These are phyloP conservation scores for Pseudomicrostroma phylloplanum DNA, from an alignment of 1,284 basidiomycete species.

Conservation along the genomic window DNA sequence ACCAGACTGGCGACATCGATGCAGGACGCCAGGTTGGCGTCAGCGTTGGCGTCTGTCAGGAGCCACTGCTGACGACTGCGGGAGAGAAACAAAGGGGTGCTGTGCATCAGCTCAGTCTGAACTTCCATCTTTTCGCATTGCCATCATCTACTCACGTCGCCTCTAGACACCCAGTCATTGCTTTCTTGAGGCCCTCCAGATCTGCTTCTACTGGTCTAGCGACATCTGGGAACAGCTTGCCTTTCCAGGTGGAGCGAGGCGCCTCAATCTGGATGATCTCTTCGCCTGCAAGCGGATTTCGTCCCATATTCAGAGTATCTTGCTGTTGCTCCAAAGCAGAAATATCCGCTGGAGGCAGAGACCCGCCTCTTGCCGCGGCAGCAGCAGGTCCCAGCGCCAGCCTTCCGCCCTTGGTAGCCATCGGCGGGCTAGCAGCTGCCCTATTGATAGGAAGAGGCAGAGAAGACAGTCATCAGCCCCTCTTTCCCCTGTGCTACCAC, in stretches of 20 bases:
- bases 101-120: too few relatives aligned
- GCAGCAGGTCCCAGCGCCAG: conserved; percentile 2
- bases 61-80: neutral
- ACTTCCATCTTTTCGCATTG: too few relatives aligned
- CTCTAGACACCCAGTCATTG: conserved; percentile 17
- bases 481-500: too few relatives aligned
- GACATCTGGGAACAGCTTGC: conserved; percentile 20
- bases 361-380: too few relatives aligned
- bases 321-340: too few relatives aligned
- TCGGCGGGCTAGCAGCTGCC: neutral
- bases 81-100: too few relatives aligned
- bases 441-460: neutral
- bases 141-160: conserved; percentile 9
- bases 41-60: neutral
- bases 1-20: conserved; percentile 19
- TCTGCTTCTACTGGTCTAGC: conserved; percentile 32
- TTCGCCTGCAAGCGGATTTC: too few relatives aligned
- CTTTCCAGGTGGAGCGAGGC: conserved; percentile 2
- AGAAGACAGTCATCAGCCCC: too few relatives aligned
- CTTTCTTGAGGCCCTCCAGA: conserved; percentile 17
- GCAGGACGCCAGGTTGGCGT: neutral
- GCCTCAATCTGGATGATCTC: too few relatives aligned
- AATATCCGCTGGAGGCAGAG: too few relatives aligned
- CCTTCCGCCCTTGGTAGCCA: neutral
- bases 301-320: too few relatives aligned